Evolutionary conservation across 2,329 filamentous ascomycete species (phyloP), one percentile per base, ranked within the genome.

Genomic region (Colletotrichum liaoningense): DNA sequence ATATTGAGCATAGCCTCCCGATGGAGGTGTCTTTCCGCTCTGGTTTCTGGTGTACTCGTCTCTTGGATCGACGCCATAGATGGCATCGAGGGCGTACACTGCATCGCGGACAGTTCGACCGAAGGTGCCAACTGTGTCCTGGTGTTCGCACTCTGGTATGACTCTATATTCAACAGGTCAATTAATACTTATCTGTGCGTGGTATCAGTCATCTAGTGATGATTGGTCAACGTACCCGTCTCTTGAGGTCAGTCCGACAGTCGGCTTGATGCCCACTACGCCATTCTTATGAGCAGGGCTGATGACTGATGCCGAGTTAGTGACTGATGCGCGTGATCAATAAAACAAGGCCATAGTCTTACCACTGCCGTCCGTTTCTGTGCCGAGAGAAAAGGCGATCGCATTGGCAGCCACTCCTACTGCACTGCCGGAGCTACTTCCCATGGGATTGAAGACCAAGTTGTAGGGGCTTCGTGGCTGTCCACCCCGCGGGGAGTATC

Each of bases 251-350:
- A 94, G 80, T 0, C 93, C 93, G 8, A 94, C 91, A 1, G 92
- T 94, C 2, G 93, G 93, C 81, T 95, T 95, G 81, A 95, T 88
- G 5, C 93, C 93, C 1, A 94, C 92, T 1, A 95, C 79, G 2
- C 86, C 88, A 78, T 93, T 93, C 3, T 91, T 85, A 79, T 92
- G 88, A 1, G 93, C 92, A 1, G 93, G 93, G 79, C 90, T 91
- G 78, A 94, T 93, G 19, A 95, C 57, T 42, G 30, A 2, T 26
- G 16, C 33, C 19, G 14, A 7, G 33, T 59, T 5, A 59, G 33
- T 19, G 33, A 35, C 11, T 1, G 9, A 16, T n/a, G 9, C 16
- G 12, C 1, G 11, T 14, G 33, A 4, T 6, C 33, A 35, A 19
- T 26, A 12, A 5, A 5, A 59, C 5, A 38, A 22, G 11, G 33